Conservation (phyloP, 257 asterid species). For the Eucommia ulmoides region DNA sequence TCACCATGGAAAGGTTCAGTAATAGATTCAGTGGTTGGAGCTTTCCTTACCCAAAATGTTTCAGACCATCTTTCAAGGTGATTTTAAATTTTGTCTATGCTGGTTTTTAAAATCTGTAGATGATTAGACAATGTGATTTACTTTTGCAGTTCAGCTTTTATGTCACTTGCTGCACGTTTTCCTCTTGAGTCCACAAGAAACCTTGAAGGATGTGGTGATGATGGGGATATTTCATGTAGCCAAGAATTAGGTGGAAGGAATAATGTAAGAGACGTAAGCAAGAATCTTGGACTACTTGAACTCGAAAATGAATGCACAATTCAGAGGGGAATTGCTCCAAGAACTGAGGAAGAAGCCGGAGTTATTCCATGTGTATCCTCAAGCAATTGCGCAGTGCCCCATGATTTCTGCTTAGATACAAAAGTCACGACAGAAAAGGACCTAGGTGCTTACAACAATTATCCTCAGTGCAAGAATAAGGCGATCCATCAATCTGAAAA, state of each 20-base stretch:
- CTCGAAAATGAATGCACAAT: background rate
- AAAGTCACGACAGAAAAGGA: background rate
- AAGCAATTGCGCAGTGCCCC: background rate
- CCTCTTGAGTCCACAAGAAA: slow-evolving; percentile 16
- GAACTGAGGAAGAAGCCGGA: background rate
- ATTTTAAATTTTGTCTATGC: too few relatives aligned
- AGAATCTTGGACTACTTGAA: background rate
- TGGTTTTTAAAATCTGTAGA: too few relatives aligned
- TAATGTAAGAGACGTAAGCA: background rate
- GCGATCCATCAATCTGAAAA: background rate
- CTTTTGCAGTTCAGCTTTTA: slow-evolving; percentile 38
- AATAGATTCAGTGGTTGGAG: slow-evolving; percentile 47
- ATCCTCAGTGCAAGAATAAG: background rate
- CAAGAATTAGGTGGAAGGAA: slow-evolving; percentile 6
- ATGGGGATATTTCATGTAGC: slow-evolving; percentile 3
- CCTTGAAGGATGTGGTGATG: background rate
- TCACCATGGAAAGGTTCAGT: slow-evolving; percentile 54
- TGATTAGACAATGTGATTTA: too few relatives aligned
- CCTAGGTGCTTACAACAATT: background rate
- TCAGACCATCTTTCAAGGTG: slow-evolving; percentile 47
- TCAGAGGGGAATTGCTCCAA: background rate
- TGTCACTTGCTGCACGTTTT: slow-evolving; percentile 34
- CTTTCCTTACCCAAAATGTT: slow-evolving; percentile 53
- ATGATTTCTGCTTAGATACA: background rate
- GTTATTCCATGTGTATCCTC: background rate